Evolutionary conservation across 1,139 yeast species (phyloP), one percentile per base, ranked within the genome.

Genomic region (Citeromyces hawaiiensis): DNA sequence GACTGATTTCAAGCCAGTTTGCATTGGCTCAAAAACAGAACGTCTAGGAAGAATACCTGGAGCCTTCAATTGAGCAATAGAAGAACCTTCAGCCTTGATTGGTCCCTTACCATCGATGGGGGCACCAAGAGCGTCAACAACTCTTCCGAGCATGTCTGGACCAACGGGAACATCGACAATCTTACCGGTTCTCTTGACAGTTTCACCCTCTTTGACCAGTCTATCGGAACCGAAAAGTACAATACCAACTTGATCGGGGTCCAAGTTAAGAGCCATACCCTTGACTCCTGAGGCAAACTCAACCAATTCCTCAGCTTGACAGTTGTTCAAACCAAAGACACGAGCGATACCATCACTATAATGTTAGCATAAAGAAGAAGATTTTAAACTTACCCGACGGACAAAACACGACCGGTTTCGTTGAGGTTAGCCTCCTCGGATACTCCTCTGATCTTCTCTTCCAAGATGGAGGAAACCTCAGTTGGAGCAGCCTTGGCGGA

Each of bases 81-180:
- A 72, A 60, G 80, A 72, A 59, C 80, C 76, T 60, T 76, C 77
- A 59, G 94, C 74, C 62, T 83, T 81, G 61, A 91, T 76, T 68
- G 98, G 98, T 52, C 98, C 99, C 77, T 91, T 93, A 72, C 97
- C 99, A 66, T 93, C 99, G 60, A 91, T 91, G 71, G 98, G 96
- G 81, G 78, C 78, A 77, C 99, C 98, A 61, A 93, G 77, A 64
- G 98, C 98, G 63, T 91, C 98, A 57, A 91, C 97, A 60, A 91
- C 99, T 78, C 99, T 91, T 63, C 99, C 99, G 64, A 91, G 76
- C 68, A 91, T 73, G 63, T 77, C 93, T 59, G 97, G 98, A 62
- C 99, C 99, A 52, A 91, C 95, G 64, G 96, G 96, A 51, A 91
- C 97, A 65, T 91, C 96, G 59, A 91, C 98, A 83, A 91, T 88